Evolutionary conservation across 1,284 basidiomycete species (phyloP), one percentile per base, ranked within the genome.

Genomic region (Microbotryum saponariae): DNA sequence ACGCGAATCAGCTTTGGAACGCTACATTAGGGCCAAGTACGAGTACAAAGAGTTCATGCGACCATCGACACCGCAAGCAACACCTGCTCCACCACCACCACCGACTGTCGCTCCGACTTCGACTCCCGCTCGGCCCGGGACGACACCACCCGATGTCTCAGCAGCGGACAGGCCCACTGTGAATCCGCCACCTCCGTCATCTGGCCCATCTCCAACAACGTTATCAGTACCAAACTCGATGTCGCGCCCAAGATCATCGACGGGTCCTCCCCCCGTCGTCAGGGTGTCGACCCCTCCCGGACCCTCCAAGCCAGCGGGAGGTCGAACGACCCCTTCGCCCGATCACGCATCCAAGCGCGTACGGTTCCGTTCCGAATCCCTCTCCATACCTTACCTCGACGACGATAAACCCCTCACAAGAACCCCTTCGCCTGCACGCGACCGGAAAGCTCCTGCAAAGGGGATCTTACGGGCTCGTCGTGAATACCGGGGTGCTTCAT

Each of bases 21-120:
- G 69, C 57, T 76, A 72, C 67, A 73, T 76, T 21, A 69, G 75
- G n/a, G 63, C 65, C 54, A 76, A 76, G 65, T 76, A 76, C 70
- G 73, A 76, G 65, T 68, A 65, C 53, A 54, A 57, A 20, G 12
- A 49, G 2, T 63, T 61, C 23, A 47, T 58, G 31, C 51, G 50
- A 1, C n/a, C 55, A 8, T 2, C 57, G 6, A 5, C 47, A 21
- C n/a, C 21, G 21, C 21, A 25, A 42, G 12, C 14, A 51, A 48
- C 25, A 18, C 8, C 21, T 16, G 37, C 54, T 31, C 37, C 8
- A 27, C 47, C 8, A 10, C 47, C 8, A 10, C 25, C 12, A 50
- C 21, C 21, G 21, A n/a, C 20, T 27, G 48, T 23, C 27, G 48
- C 10, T n/a, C 20, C 21, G 20, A 50, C 21, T 25, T 6, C 27